Base-by-base conservation (phyloP, 116 monocot genomes). In the Cymodocea nodosa region DNA sequence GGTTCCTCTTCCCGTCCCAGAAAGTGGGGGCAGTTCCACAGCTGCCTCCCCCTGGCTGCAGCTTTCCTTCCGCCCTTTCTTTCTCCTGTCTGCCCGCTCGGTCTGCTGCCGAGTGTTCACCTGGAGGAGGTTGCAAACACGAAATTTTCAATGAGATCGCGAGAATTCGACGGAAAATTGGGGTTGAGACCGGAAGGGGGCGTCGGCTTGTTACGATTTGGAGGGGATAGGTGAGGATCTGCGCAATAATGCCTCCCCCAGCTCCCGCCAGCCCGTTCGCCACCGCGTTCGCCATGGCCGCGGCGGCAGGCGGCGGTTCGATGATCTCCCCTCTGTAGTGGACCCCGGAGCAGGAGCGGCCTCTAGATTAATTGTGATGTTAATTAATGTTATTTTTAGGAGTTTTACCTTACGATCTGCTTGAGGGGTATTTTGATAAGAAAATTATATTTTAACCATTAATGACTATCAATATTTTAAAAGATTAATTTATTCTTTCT, bases 91-190 rank as follows among this genome's bases (percentile, higher is more conserved):
- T 58, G 84, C 76, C 55, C 82, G 82, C 71, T 92, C 89, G 15
- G 92, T 98, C 78, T 92, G 92, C 62, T 98, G 98, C 16, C 98
- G 82, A 20, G 98, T 89, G 73, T 89, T 98, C 13, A 98, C 98
- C 92, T 75, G 62, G 55, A 51, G 19, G 25, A 1, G 1, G 44
- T 1, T 8, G 44, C 9, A 44, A 6, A 44, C 56, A 35, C 48
- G n/a, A 58, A 5, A 16, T 18, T n/a, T 44, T 19, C 9, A 44
- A 44, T n/a, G 15, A 54, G 54, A 6, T 54, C 15, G 54, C 54
- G 0, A 44, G 44, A 44, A 44, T 44, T 44, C 3, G 44, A 44
- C 11, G 54, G 5, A 6, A 16, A 54, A 54, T 54, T 54, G 54
- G 54, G 54, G 54, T 54, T 54, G 54, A 16, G 17, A n/a, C 17